phyloP scores from a whole-genome alignment of 202 grass and related monocot species.

The Panicum hallii region DNA sequence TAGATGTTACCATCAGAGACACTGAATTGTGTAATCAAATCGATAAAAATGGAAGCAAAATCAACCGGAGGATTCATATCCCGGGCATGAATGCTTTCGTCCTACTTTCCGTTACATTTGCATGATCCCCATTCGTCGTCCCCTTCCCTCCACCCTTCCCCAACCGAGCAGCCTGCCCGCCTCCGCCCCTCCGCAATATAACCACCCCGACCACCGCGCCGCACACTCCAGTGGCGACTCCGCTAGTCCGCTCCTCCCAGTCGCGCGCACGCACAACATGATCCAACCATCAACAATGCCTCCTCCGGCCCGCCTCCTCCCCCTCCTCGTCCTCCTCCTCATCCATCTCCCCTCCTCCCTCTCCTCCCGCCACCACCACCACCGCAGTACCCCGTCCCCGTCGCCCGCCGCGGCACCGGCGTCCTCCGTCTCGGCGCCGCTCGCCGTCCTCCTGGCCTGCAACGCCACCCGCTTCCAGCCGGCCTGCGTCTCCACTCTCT shows the following conservation, averaged over 20 bases:
- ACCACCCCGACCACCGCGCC: not conserved
- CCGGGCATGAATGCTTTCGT: not conserved
- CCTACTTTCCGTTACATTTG: not conserved
- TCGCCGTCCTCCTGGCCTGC: conserved; percentile 70
- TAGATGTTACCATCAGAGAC: not conserved
- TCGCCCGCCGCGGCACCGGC: conserved; percentile 22
- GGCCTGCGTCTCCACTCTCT: conserved; percentile 70
- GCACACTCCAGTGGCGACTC: not conserved
- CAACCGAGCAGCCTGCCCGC: not conserved
- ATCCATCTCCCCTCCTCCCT: conserved; percentile 41
- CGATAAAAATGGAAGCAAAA: not conserved
- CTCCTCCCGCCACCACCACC: conserved; percentile 43
- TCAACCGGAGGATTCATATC: not conserved
- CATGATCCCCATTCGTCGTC: not conserved
- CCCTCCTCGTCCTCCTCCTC: conserved; percentile 40
- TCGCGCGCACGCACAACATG: not conserved
- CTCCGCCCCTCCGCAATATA: not conserved
- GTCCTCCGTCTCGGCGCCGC: conserved; percentile 41
- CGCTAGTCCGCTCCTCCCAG: not conserved
- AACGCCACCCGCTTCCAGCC: conserved; percentile 78
- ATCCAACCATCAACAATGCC: conserved; percentile 14
- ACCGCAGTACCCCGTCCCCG: conserved; percentile 6
- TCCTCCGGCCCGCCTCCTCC: not conserved
- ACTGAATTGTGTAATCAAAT: not conserved
- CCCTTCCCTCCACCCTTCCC: not conserved